These are phyloP conservation scores for Teunomyces tritomae DNA, from an alignment of 805 yeast species.

Conservation along the genomic window DNA sequence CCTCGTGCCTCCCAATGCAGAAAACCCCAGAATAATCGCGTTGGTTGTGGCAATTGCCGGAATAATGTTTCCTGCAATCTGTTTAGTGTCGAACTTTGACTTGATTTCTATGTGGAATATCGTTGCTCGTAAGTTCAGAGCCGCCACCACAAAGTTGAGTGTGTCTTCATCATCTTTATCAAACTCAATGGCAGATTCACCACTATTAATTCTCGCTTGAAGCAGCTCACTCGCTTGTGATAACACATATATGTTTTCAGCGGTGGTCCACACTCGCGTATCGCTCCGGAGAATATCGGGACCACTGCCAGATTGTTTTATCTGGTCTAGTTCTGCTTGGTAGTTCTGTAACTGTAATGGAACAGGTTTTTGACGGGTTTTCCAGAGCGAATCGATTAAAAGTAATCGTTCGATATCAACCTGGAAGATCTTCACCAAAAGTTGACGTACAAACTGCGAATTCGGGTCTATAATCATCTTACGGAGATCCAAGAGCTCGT, in stretches of 20 bases:
- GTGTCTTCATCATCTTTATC: conserved; percentile 97
- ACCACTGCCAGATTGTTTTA: conserved; percentile 6
- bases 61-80: conserved; percentile 95
- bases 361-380: conserved; percentile 61
- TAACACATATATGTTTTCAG: conserved; percentile 64
- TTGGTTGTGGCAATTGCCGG: conserved; percentile 99
- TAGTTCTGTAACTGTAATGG: conserved; percentile 47
- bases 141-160: conserved; percentile 78
- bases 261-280: conserved; percentile 56
- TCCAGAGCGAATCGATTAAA: conserved; percentile 75
- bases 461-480: conserved; percentile 12
- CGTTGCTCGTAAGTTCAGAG: conserved; percentile 73
- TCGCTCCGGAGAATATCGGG: conserved; percentile 14
- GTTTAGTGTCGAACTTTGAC: conserved; percentile 84
- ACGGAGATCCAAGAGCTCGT: conserved; percentile 51
- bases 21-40: conserved; percentile 90
- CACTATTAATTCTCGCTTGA: conserved; percentile 42
- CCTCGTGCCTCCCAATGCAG: conserved; percentile 68
- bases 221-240: conserved; percentile 46
- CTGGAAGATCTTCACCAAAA: conserved; percentile 60
- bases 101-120: conserved; percentile 69
- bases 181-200: conserved; percentile 54
- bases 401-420: conserved; percentile 78
- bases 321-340: conserved; percentile 10
- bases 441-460: conserved; percentile 28